phyloP scores from a whole-genome alignment of 352 stramenopile genomes.

The Bremia lactucae region DNA sequence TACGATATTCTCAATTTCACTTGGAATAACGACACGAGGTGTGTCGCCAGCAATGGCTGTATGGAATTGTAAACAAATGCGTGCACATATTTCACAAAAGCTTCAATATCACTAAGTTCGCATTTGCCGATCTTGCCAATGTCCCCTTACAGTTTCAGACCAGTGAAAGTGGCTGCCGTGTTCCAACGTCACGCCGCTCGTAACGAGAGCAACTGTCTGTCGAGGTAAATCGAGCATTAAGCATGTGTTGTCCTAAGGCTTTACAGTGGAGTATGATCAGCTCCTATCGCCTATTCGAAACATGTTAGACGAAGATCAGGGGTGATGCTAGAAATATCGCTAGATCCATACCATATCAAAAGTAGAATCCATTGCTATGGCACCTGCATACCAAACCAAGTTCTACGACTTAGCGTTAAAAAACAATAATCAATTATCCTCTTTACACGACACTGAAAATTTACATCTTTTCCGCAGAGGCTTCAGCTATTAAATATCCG shows the following conservation, averaged over 20 bases:
- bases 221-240: slow-evolving; percentile 84
- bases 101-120: slow-evolving; percentile 89
- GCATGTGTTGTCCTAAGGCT: slow-evolving; percentile 92
- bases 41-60: too few species aligned
- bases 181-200: slow-evolving; percentile 91
- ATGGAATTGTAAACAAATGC: too few species aligned
- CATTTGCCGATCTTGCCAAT: slow-evolving; percentile 94
- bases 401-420: too few species aligned
- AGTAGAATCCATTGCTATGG: too few species aligned
- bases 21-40: too few species aligned
- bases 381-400: too few species aligned
- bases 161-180: slow-evolving; percentile 93
- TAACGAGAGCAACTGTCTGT: slow-evolving; percentile 86
- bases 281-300: slow-evolving; percentile 89
- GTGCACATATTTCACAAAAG: too few species aligned
- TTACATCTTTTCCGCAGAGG: neutral
- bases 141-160: slow-evolving; percentile 91
- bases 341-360: too few species aligned
- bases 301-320: too few species aligned
- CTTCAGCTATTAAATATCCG: slow-evolving; percentile 76
- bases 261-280: slow-evolving; percentile 87
- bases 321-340: too few species aligned
- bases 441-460: neutral
- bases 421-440: neutral
- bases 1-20: too few species aligned